These are phyloP conservation scores for Apiospora saccharicola DNA, from an alignment of 2,329 filamentous ascomycete genomes.

Conservation along the genomic window DNA sequence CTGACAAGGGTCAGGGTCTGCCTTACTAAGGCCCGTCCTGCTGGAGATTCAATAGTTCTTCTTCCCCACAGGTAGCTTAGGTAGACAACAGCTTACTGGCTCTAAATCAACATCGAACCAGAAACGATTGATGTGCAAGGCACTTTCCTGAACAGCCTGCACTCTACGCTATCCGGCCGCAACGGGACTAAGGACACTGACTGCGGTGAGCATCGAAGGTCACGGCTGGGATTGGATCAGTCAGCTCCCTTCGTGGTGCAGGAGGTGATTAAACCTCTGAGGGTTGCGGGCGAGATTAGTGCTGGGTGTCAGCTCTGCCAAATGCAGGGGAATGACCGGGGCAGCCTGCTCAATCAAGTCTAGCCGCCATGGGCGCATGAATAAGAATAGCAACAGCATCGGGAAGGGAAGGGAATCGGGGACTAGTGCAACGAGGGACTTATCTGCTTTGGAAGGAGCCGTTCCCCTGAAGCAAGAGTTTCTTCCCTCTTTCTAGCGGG, in stretches of 20 bases:
- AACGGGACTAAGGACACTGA: not conserved
- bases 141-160: not conserved
- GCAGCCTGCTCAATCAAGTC: slow-evolving; percentile 8
- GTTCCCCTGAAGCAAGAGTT: not conserved
- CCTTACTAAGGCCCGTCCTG: slow-evolving; percentile 1
- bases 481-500: not conserved
- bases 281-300: not conserved
- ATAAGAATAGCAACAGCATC: slow-evolving; percentile 15
- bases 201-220: not conserved
- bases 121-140: not conserved
- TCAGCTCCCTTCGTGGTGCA: slow-evolving; percentile 1
- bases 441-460: not conserved
- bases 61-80: not conserved
- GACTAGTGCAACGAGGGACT: not conserved
- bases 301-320: slow-evolving; percentile 2
- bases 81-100: not conserved
- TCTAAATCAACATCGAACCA: not conserved
- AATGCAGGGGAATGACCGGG: not conserved
- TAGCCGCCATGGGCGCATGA: not conserved
- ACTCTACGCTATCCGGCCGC: not conserved
- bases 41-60: not conserved
- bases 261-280: not conserved
- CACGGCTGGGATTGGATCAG: not conserved
- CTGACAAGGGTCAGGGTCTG: not conserved
- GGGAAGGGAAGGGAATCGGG: not conserved